A percentile compares a stretch with the other conserved stretches of the same genome.
These are phyloP conservation scores for Penicillium polonicum DNA, from an alignment of 2,329 filamentous ascomycete species.

Conservation along the genomic window DNA sequence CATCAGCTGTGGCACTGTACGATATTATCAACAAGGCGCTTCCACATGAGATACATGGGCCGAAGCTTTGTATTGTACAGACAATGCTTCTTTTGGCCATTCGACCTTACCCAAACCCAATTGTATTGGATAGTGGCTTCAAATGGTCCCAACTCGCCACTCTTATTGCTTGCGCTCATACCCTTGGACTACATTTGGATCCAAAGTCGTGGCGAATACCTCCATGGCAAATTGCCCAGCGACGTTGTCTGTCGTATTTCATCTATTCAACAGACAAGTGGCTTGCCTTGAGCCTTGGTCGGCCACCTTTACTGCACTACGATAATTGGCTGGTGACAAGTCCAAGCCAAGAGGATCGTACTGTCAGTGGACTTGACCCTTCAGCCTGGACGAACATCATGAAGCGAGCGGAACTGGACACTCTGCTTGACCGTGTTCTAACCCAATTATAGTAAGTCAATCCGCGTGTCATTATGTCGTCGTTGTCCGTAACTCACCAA, in stretches of 20 bases:
- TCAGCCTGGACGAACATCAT: background rate
- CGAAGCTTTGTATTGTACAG: background rate
- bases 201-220: conserved; percentile 5
- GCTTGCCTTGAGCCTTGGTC: conserved; percentile 6
- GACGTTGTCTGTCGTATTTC: conserved; percentile 1
- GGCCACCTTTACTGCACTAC: background rate
- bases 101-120: conserved; percentile 4
- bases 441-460: conserved; percentile 2
- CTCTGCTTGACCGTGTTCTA: background rate
- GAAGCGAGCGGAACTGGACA: conserved; percentile 3
- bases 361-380: background rate
- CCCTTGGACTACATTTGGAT: conserved; percentile 3
- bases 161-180: conserved; percentile 1
- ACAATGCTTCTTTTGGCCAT: conserved; percentile 7
- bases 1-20: background rate
- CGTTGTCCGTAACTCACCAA: background rate
- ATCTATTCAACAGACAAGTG: conserved; percentile 7
- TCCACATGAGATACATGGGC: conserved; percentile 1
- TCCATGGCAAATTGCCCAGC: background rate
- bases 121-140: conserved; percentile 3
- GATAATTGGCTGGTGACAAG: conserved; percentile 6
- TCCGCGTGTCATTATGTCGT: background rate
- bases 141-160: background rate
- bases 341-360: background rate
- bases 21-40: conserved; percentile 1